A percentile compares a stretch with the other conserved stretches of the same genome.
phyloP scores from a whole-genome alignment of 2,329 filamentous ascomycete genomes.

The Decorospora gaudefroyi region DNA sequence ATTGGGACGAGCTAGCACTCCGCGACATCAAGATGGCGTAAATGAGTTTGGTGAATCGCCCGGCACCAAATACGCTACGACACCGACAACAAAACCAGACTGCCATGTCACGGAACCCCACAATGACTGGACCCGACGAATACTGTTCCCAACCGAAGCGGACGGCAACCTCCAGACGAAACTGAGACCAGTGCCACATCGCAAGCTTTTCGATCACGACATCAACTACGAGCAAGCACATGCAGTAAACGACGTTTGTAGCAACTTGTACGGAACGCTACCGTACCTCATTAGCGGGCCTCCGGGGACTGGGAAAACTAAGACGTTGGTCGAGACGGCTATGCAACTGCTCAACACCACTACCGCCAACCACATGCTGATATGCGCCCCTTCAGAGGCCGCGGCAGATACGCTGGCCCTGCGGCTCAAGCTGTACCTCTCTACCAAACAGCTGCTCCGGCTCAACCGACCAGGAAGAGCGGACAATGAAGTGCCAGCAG shows the following conservation, averaged over 20 bases:
- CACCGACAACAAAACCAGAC: not conserved
- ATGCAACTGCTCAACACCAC: slow-evolving; percentile 39
- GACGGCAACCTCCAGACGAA: slow-evolving; percentile 49
- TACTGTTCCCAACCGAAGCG: slow-evolving; percentile 51
- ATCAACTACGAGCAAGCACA: slow-evolving; percentile 57
- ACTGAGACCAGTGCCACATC: slow-evolving; percentile 44
- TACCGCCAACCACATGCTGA: slow-evolving; percentile 43
- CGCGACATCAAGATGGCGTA: not conserved
- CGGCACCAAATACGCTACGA: not conserved
- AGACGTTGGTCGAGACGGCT: slow-evolving; percentile 55
- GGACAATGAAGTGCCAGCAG: slow-evolving; percentile 50
- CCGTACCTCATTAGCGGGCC: slow-evolving; percentile 57
- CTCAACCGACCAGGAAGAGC: slow-evolving; percentile 50
- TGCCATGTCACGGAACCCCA: not conserved
- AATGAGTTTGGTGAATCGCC: not conserved
- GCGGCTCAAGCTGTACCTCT: slow-evolving; percentile 47
- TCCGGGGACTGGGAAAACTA: slow-evolving; percentile 59
- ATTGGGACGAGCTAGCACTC: slow-evolving; percentile 1
- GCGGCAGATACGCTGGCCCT: slow-evolving; percentile 53
- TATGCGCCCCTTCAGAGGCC: slow-evolving; percentile 54
- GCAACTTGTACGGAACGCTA: slow-evolving; percentile 50
- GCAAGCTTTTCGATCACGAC: slow-evolving; percentile 47
- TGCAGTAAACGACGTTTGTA: slow-evolving; percentile 51
- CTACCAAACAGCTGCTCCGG: slow-evolving; percentile 48
- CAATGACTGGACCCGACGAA: slow-evolving; percentile 44